phyloP scores from a whole-genome alignment of 2,329 filamentous ascomycete species.

The Trichophyton simii region DNA sequence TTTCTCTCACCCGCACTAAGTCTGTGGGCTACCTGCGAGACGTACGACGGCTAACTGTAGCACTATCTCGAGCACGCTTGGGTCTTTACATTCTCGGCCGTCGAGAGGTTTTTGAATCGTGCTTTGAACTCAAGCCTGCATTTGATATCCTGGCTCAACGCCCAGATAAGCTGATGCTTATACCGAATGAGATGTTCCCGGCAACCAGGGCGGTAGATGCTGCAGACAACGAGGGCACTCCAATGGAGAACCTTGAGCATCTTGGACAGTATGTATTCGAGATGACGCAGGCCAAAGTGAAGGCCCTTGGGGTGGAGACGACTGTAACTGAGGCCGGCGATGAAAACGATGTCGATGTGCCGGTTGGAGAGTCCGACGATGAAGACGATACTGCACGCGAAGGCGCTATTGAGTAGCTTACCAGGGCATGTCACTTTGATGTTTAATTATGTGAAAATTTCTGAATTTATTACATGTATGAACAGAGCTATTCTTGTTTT shows the following conservation, averaged over 20 bases:
- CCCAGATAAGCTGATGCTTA: constrained; percentile 68
- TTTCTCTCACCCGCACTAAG: constrained; percentile 81
- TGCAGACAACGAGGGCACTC: constrained; percentile 37
- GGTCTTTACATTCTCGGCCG: constrained; percentile 88
- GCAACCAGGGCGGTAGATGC: constrained; percentile 41
- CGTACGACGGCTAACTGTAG: constrained; percentile 84
- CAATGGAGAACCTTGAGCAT: constrained; percentile 88
- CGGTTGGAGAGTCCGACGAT: constrained; percentile 21
- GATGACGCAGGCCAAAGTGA: constrained; percentile 69
- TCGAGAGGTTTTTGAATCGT: constrained; percentile 74
- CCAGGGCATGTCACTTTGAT: not conserved
- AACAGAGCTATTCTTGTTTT: not conserved
- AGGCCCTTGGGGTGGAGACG: constrained; percentile 40
- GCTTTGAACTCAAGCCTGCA: constrained; percentile 73
- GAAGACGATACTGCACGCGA: constrained; percentile 12
- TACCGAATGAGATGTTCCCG: constrained; percentile 78
- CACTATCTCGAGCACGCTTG: constrained; percentile 78
- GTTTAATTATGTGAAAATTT: not conserved
- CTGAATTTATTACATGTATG: not conserved
- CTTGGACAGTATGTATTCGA: constrained; percentile 91
- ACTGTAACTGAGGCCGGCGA: constrained; percentile 17
- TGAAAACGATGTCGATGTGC: constrained; percentile 27
- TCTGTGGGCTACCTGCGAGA: constrained; percentile 87
- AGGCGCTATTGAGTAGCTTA: constrained; percentile 2
- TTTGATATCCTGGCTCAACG: constrained; percentile 66